Percentiles rank a stretch among this genome's conserved stretches.
Conservation (phyloP, 2,329 filamentous ascomycete genomes). For the Mollisia scopiformis region DNA sequence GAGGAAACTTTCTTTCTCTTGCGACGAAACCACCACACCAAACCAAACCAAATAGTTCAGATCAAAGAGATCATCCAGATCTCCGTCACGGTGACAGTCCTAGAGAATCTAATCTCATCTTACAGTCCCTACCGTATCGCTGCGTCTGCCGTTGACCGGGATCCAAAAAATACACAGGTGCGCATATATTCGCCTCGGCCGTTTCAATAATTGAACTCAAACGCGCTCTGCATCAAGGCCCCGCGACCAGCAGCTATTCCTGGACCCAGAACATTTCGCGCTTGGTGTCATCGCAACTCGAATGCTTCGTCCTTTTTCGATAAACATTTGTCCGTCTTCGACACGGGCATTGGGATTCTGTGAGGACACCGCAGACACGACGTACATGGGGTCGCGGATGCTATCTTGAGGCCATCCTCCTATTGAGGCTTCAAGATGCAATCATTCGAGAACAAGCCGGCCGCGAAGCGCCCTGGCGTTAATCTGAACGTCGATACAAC, state of each 20-base stretch:
- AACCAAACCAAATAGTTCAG: conserved; percentile 3
- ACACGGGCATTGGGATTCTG: conserved; percentile 6
- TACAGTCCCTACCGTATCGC: conserved; percentile 11
- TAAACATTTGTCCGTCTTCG: conserved; percentile 1
- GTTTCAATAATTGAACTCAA: conserved; percentile 24
- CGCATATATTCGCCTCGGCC: conserved; percentile 17
- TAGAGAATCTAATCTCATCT: conserved; percentile 1
- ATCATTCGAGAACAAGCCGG: conserved; percentile 29
- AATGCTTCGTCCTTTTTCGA: conserved; percentile 14
- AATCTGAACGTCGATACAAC: conserved; percentile 33
- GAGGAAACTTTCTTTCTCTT: no score
- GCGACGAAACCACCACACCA: neutral
- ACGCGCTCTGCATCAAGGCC: conserved; percentile 23
- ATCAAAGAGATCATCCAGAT: conserved; percentile 16
- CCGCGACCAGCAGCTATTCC: conserved; percentile 9
- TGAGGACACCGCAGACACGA: no score
- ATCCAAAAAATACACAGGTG: no score
- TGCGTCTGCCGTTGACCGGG: conserved; percentile 7
- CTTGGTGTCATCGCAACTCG: conserved; percentile 8
- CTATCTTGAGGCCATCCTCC: conserved; percentile 13
- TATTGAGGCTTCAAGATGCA: conserved; percentile 29
- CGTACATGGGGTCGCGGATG: conserved; percentile 19
- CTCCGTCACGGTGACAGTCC: neutral
- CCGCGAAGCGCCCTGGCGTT: conserved; percentile 33
- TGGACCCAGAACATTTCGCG: conserved; percentile 7